phyloP scores from a whole-genome alignment of 371 early-diverging fungal species.

The Parasitella parasitica region DNA sequence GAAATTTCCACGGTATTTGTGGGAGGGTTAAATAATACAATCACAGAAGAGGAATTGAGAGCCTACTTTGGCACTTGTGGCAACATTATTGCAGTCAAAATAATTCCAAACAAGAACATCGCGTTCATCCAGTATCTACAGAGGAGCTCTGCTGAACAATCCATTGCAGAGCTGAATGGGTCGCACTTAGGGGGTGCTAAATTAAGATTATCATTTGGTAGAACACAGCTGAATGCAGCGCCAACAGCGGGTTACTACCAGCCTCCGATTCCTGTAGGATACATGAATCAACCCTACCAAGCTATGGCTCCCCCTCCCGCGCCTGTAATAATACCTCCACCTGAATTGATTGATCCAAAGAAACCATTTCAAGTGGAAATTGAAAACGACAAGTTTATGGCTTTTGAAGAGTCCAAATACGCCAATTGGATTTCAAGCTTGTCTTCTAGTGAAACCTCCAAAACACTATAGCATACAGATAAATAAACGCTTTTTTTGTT shows the following conservation, averaged over 20 bases:
- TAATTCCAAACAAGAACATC: constrained; percentile 84
- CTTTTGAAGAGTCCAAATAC: not conserved
- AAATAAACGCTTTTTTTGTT: not conserved
- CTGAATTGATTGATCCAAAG: constrained; percentile 15
- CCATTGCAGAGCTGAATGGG: constrained; percentile 79
- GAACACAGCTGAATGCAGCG: constrained; percentile 50
- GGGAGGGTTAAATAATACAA: constrained; percentile 26
- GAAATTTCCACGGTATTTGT: constrained; percentile 84
- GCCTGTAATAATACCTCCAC: not conserved
- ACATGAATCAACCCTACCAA: not conserved
- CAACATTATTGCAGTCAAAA: constrained; percentile 81
- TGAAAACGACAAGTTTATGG: constrained; percentile 11
- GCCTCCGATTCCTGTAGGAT: not conserved
- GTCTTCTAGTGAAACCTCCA: not conserved
- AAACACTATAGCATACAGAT: not conserved
- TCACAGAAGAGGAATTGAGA: constrained; percentile 31
- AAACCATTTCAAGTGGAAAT: not conserved
- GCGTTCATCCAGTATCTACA: constrained; percentile 84
- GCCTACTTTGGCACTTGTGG: constrained; percentile 60
- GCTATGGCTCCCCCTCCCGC: not conserved
- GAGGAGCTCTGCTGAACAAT: constrained; percentile 74
- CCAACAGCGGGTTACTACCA: not conserved
- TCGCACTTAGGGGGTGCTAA: constrained; percentile 73
- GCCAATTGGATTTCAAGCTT: not conserved
- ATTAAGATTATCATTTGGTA: constrained; percentile 83